Conservation (phyloP, 2,329 filamentous ascomycete genomes). For the Penicillium corylophilum region DNA sequence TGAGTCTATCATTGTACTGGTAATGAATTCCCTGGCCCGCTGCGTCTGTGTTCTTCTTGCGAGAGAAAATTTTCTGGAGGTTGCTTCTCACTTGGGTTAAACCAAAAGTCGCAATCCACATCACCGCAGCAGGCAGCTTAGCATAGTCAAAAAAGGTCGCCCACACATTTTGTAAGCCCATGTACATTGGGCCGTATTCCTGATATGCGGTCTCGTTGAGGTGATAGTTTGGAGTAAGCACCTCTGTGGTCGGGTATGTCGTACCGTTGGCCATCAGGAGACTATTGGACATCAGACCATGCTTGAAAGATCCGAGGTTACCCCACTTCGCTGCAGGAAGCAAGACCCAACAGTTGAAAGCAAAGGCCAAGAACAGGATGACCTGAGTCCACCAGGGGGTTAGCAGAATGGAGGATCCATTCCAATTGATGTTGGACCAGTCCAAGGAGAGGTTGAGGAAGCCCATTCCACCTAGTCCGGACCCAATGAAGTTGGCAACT, state of each 20-base stretch:
- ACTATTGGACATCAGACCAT: constrained; percentile 59
- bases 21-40: constrained; percentile 48
- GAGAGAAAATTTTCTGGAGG: constrained; percentile 45
- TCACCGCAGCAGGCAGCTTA: constrained; percentile 57
- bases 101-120: constrained; percentile 60
- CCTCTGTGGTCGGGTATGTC: constrained; percentile 44
- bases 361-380: constrained; percentile 57
- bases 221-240: constrained; percentile 45
- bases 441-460: constrained; percentile 60
- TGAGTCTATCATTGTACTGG: constrained; percentile 60
- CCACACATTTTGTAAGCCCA: constrained; percentile 60
- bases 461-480: constrained; percentile 62
- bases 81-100: constrained; percentile 50
- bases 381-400: constrained; percentile 61
- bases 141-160: constrained; percentile 62
- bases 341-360: constrained; percentile 58
- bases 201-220: constrained; percentile 52
- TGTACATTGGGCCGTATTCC: constrained; percentile 56
- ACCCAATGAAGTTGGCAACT: constrained; percentile 60
- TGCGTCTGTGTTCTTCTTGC: constrained; percentile 29
- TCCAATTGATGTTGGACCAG: constrained; percentile 61
- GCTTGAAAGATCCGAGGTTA: constrained; percentile 52
- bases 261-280: constrained; percentile 53
- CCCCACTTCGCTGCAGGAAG: constrained; percentile 61
- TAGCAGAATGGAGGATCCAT: constrained; percentile 51